Evolutionary conservation across 2,329 filamentous ascomycete genomes (phyloP), one percentile per base, ranked within the genome.

Genomic region (Phyllosticta citribraziliensis): DNA sequence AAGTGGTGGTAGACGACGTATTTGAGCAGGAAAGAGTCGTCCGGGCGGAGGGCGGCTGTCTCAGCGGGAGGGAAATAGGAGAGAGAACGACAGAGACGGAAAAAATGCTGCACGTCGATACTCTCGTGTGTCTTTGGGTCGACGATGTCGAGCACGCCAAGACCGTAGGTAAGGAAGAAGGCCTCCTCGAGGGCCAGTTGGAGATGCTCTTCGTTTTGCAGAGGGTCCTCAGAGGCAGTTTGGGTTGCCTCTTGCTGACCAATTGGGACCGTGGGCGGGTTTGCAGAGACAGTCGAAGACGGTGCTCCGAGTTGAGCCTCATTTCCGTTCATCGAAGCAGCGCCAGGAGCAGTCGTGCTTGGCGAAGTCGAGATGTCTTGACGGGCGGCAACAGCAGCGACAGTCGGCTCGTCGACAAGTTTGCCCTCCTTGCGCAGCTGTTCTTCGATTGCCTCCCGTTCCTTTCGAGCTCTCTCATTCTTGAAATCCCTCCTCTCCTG

Each of bases 1-100:
- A 96, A 99, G 72, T 99, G 93, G 71, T 99, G 94, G 72, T 96
- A 99, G 19, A 90, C 90, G 12, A 85, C 86, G 69, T 97, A 99
- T 62, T 90, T 87, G 0, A 96, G 73, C 20, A 97, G 77, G 73
- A 99, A 99, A 0, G 84, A 82, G 68, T 96, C 89, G 71, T 96
- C 91, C 0, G 91, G 85, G 17, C 82, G 79, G 2, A 91, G 78
- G 11, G 74, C 70, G 8, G 71, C 68, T 20, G 68, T 70, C 14
- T 67, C 70, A 6, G 56, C 40, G 9, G 86, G 80, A 8, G 88
- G 88, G 58, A 88, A 88, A 67, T 85, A 85, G 0, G 88, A 91
- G 66, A 87, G 77, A 57, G 82, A 83, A 35, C 89, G 84, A 67
- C 88, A 91, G 3, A 89, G 76, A 1, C 69, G 69, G 25, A 76